A percentile compares a stretch with the other conserved stretches of the same genome.
Conservation (phyloP, 192 early-diverging fungal genomes). For the Globomyces pollinis-pini region DNA sequence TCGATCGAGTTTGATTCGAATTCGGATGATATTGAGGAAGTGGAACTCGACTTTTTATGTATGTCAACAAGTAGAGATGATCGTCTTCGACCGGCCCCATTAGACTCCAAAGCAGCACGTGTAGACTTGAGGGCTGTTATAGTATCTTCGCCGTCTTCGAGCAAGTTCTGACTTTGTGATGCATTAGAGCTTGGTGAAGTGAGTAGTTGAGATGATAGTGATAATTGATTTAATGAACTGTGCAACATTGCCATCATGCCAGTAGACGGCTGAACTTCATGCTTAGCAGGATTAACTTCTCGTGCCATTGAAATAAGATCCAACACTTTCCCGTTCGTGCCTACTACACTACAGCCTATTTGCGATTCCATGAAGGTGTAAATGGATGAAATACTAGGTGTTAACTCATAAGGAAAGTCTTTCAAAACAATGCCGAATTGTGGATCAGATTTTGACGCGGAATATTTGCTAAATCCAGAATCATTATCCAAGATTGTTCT, state of each 20-base stretch:
- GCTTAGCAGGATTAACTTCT: not conserved
- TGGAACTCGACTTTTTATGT: not conserved
- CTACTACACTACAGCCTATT: slow-evolving; percentile 30
- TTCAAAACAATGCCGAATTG: slow-evolving; percentile 23
- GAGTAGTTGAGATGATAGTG: not conserved
- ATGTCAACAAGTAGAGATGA: not conserved
- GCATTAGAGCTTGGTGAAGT: not conserved
- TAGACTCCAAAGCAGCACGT: not conserved
- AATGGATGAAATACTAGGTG: slow-evolving; percentile 18
- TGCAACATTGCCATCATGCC: not conserved
- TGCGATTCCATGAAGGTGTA: slow-evolving; percentile 25
- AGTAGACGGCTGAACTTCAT: not conserved
- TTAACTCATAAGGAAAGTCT: slow-evolving; percentile 32
- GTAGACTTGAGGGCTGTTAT: not conserved
- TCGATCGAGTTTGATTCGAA: not conserved
- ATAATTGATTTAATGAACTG: not conserved
- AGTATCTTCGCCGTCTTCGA: not conserved
- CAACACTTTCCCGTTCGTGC: slow-evolving; percentile 20
- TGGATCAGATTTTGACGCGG: slow-evolving; percentile 17
- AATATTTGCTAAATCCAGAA: slow-evolving; percentile 25
- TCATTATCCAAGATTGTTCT: slow-evolving; percentile 37
- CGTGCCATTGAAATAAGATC: slow-evolving; percentile 13
- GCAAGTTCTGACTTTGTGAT: not conserved
- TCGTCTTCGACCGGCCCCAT: not conserved
- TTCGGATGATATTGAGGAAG: not conserved